A percentile compares a stretch with the other conserved stretches of the same genome.
Conservation (phyloP, 1,139 yeast species). For the Yamadazyma diddensiae region DNA sequence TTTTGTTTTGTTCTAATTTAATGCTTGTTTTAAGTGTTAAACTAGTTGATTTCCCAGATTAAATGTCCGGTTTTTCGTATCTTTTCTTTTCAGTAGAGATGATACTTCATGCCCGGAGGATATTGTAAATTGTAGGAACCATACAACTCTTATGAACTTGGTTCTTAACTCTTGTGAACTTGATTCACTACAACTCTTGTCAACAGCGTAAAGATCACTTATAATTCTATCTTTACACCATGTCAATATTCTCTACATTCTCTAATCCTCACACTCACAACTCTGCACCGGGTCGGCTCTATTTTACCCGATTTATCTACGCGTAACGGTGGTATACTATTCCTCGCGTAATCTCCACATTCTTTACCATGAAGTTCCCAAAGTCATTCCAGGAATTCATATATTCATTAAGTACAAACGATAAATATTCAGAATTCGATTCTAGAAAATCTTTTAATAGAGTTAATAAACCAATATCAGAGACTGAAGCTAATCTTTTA, state of each 20-base stretch:
- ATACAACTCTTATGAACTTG: neutral
- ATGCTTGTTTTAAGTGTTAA: slow-evolving; percentile 25
- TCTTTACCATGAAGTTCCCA: slow-evolving; percentile 24
- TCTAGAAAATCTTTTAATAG: slow-evolving; percentile 49
- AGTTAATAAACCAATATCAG: slow-evolving; percentile 35
- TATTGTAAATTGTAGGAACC: slow-evolving; percentile 15
- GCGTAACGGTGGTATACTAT: too few relatives aligned
- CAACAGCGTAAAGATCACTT: too few relatives aligned
- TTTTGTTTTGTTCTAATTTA: slow-evolving; percentile 15
- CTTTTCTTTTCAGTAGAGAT: slow-evolving; percentile 36
- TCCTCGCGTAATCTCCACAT: slow-evolving; percentile 6
- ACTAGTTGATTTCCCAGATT: slow-evolving; percentile 36
- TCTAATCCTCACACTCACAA: too few relatives aligned
- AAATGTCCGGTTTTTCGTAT: slow-evolving; percentile 50
- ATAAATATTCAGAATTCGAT: slow-evolving; percentile 67
- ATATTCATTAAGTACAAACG: slow-evolving; percentile 64
- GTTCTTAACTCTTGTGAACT: neutral
- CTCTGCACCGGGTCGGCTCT: too few relatives aligned
- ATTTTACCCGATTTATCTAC: too few relatives aligned
- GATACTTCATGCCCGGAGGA: slow-evolving; percentile 57
- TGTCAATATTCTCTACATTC: too few relatives aligned
- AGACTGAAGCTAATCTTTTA: slow-evolving; percentile 30
- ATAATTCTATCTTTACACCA: too few relatives aligned
- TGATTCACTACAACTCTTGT: too few relatives aligned
- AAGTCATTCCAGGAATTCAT: slow-evolving; percentile 49